Conservation (phyloP, 2,329 filamentous ascomycete species). For the Alternaria metachromatica region DNA sequence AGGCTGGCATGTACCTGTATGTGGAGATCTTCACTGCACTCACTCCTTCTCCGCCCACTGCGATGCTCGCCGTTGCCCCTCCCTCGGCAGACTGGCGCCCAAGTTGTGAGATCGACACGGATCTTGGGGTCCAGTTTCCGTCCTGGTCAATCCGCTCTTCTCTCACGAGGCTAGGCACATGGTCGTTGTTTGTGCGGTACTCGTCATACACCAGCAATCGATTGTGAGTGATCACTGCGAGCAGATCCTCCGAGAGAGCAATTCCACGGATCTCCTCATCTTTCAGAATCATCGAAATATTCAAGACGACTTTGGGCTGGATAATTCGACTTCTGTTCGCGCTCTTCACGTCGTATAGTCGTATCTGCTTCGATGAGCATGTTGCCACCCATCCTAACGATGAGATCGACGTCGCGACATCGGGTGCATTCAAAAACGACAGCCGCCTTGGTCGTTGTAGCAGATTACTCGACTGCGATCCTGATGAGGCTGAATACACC, state of each 20-base stretch:
- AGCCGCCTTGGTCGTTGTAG: constrained; percentile 9
- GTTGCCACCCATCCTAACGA: constrained; percentile 22
- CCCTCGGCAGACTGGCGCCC: constrained; percentile 1
- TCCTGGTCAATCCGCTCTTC: constrained; percentile 17
- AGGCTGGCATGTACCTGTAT: constrained; percentile 15
- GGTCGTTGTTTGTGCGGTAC: constrained; percentile 10
- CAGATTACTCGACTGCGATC: constrained; percentile 6
- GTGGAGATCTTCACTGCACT: constrained; percentile 27
- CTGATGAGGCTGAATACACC: constrained; percentile 13
- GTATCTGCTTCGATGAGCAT: constrained; percentile 19
- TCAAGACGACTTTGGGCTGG: background rate
- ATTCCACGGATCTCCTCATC: constrained; percentile 23
- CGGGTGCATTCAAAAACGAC: constrained; percentile 3
- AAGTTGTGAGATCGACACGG: constrained; percentile 22
- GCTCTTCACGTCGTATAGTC: constrained; percentile 18
- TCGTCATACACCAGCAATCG: constrained; percentile 27
- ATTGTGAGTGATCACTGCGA: constrained; percentile 27
- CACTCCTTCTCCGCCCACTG: constrained; percentile 28
- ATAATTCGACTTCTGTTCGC: constrained; percentile 6
- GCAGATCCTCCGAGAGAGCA: constrained; percentile 28
- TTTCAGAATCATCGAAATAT: background rate
- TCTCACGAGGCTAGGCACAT: constrained; percentile 4
- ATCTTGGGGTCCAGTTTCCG: constrained; percentile 22
- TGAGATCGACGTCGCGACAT: constrained; percentile 24
- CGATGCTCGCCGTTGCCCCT: constrained; percentile 20